These are phyloP conservation scores for Bertia moriformis DNA, from an alignment of 2,329 filamentous ascomycete species.

Conservation along the genomic window DNA sequence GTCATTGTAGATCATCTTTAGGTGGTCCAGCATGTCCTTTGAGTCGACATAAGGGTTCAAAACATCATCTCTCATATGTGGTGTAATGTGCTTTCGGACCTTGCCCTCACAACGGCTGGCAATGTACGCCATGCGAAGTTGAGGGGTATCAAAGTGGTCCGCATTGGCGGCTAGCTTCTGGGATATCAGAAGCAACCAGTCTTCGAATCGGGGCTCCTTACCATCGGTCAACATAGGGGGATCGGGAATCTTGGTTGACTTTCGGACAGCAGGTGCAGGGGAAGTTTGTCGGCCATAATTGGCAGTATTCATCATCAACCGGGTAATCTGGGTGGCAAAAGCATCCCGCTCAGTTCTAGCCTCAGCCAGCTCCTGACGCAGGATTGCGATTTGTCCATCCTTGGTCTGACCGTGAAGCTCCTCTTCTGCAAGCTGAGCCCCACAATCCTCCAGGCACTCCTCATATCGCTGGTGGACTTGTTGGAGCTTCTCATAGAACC, in stretches of 20 bases:
- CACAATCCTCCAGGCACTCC: too few species aligned
- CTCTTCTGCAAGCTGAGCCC: too few species aligned
- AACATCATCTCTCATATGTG: not conserved
- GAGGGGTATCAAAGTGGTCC: slow-evolving; percentile 2
- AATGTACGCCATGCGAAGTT: slow-evolving; percentile 3
- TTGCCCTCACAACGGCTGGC: not conserved
- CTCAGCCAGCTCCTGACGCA: too few species aligned
- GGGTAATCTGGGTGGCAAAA: too few species aligned
- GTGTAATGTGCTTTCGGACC: not conserved
- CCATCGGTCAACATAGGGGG: slow-evolving; percentile 4
- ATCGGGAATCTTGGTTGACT: slow-evolving; percentile 2
- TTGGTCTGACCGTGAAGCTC: too few species aligned
- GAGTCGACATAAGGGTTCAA: not conserved
- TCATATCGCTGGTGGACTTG: too few species aligned
- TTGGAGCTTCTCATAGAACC: too few species aligned
- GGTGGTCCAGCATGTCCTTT: not conserved
- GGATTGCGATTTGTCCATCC: too few species aligned
- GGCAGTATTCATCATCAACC: too few species aligned
- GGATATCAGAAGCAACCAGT: slow-evolving; percentile 3
- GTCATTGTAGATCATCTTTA: not conserved
- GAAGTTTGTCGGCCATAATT: not conserved
- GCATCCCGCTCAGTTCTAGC: too few species aligned
- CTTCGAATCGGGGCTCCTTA: slow-evolving; percentile 4
- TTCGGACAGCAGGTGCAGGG: not conserved
- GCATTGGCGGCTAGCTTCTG: slow-evolving; percentile 4